A percentile compares a stretch with the other conserved stretches of the same genome.
phyloP scores from a whole-genome alignment of 768 basidiomycete genomes.

The Coprinopsis marcescibilis region DNA sequence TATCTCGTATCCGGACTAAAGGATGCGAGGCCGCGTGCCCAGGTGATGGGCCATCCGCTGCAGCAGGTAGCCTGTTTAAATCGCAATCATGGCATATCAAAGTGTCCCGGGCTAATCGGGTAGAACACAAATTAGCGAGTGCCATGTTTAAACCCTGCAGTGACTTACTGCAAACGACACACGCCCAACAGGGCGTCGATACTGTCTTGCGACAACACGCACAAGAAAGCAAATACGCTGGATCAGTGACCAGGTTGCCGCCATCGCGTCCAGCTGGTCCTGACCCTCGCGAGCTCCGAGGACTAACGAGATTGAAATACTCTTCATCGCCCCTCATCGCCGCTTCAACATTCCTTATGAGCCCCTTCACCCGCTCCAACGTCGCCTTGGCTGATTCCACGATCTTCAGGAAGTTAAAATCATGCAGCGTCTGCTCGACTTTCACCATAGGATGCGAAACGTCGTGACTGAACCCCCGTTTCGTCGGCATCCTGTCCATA shows the following conservation, averaged over 20 bases:
- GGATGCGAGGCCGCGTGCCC: constrained; percentile 21
- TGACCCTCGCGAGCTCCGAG: constrained; percentile 1
- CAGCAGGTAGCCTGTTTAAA: constrained; percentile 10
- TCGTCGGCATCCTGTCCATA: constrained; percentile 22
- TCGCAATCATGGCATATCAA: constrained; percentile 30
- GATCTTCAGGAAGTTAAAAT: constrained; percentile 23
- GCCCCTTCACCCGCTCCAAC: constrained; percentile 20
- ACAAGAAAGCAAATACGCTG: constrained; percentile 12
- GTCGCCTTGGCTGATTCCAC: constrained; percentile 22
- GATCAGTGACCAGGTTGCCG: no score
- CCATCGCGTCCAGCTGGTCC: not conserved
- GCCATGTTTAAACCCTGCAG: not conserved
- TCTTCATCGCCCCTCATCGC: not conserved
- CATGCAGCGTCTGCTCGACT: constrained; percentile 26
- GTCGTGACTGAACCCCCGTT: constrained; percentile 27
- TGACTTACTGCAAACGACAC: constrained; percentile 19
- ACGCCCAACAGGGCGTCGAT: constrained; percentile 21
- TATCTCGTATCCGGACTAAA: constrained; percentile 24
- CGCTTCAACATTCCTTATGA: constrained; percentile 22
- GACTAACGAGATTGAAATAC: not conserved
- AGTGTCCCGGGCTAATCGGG: constrained; percentile 22
- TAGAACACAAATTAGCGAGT: not conserved
- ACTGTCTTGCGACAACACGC: constrained; percentile 18
- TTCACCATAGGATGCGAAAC: constrained; percentile 27
- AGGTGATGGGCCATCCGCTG: constrained; percentile 15